Percentiles rank a stretch among this genome's conserved stretches.
Conservation (phyloP, 208 protist species). For the Trichomonas tenax region DNA sequence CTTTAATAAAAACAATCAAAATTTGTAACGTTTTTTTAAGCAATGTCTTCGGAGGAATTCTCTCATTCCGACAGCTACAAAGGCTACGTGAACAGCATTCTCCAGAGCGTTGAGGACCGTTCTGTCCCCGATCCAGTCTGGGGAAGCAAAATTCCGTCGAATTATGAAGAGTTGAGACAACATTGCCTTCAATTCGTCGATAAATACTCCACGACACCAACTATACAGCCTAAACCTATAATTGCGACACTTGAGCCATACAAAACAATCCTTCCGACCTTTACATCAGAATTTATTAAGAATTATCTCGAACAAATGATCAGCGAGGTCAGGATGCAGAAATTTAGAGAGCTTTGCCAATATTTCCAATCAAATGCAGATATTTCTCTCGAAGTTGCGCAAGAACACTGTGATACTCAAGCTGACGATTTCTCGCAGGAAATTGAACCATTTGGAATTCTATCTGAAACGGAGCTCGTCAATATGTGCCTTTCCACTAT, state of each 20-base stretch:
- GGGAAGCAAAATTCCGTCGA: not conserved
- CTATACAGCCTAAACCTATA: not conserved
- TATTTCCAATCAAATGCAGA: not conserved
- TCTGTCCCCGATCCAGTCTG: not conserved
- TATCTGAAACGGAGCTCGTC: not conserved
- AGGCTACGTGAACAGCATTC: not conserved
- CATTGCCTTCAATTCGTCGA: not conserved
- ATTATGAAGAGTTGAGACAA: conserved; percentile 14
- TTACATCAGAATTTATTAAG: not conserved
- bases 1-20: too few species aligned
- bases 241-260: not conserved
- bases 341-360: not conserved
- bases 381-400: not conserved
- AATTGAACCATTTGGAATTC: not conserved
- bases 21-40: not conserved
- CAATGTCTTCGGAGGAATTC: not conserved
- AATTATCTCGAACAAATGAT: not conserved
- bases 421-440: not conserved
- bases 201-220: not conserved
- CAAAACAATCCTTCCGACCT: not conserved
- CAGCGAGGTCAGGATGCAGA: not conserved
- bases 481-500: not conserved
- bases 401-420: not conserved
- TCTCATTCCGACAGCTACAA: not conserved
- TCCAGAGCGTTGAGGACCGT: not conserved